A percentile compares a stretch with the other conserved stretches of the same genome.
These are phyloP conservation scores for Phaeosphaeria sp. DNA, from an alignment of 2,329 filamentous ascomycete species.

Conservation along the genomic window DNA sequence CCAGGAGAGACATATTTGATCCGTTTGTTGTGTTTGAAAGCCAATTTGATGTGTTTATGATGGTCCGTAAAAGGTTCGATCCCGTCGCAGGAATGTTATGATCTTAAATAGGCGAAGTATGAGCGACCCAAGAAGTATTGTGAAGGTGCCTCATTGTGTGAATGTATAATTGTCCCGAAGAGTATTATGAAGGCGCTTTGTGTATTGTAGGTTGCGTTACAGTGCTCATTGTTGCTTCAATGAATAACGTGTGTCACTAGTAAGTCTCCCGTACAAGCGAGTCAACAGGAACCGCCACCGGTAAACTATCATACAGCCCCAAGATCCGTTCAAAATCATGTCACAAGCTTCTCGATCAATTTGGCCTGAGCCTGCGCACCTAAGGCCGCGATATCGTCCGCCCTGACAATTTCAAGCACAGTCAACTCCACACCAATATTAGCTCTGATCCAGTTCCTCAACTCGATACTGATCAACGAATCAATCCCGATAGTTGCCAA, in stretches of 20 bases:
- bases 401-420: not conserved
- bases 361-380: not conserved
- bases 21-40: too few species aligned
- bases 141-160: too few species aligned
- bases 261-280: not conserved
- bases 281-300: too few species aligned
- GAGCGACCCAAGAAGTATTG: not conserved
- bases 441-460: slow-evolving; percentile 2
- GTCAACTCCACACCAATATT: not conserved
- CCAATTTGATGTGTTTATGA: too few species aligned
- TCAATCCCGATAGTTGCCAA: slow-evolving; percentile 1
- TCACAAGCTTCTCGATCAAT: not conserved
- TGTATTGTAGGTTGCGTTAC: not conserved
- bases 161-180: not conserved
- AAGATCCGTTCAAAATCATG: not conserved
- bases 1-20: too few species aligned
- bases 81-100: not conserved
- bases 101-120: not conserved
- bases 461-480: slow-evolving; percentile 1
- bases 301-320: not conserved
- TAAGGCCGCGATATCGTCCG: not conserved
- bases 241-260: not conserved
- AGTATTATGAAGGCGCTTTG: not conserved
- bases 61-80: too few species aligned
- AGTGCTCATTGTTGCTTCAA: not conserved